phyloP scores from a whole-genome alignment of 1,139 yeast species.

The Pneumocystis murina region DNA sequence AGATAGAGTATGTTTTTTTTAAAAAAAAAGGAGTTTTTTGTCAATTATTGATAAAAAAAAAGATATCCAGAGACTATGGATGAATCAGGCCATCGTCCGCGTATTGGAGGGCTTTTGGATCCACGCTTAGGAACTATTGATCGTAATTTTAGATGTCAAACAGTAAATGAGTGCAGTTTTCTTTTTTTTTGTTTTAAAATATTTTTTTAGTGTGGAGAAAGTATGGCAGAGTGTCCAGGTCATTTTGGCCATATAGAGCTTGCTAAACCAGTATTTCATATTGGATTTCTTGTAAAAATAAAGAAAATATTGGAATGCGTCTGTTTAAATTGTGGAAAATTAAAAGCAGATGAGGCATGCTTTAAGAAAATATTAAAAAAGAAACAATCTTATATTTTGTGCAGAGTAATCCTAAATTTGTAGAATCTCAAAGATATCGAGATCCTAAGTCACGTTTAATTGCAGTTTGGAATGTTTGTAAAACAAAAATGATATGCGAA shows the following conservation, averaged over 20 bases:
- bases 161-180: constrained; percentile 27
- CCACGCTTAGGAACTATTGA: constrained; percentile 96
- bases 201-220: constrained; percentile 61
- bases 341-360: constrained; percentile 62
- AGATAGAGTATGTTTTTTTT: constrained; percentile 3
- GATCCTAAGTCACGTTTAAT: constrained; percentile 93
- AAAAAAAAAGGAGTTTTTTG: constrained; percentile 38
- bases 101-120: constrained; percentile 93
- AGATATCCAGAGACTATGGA: constrained; percentile 99
- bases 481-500: constrained; percentile 88
- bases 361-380: not conserved
- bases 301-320: constrained; percentile 92
- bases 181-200: not conserved
- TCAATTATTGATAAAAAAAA: constrained; percentile 83
- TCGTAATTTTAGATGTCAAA: constrained; percentile 92
- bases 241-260: constrained; percentile 98
- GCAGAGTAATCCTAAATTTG: constrained; percentile 52
- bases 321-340: constrained; percentile 96
- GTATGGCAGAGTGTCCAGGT: constrained; percentile 98
- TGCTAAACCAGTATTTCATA: constrained; percentile 96
- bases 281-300: constrained; percentile 52
- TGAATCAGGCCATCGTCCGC: constrained; percentile 83
- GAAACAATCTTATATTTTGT: not conserved
- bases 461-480: constrained; percentile 89
- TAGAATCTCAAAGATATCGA: constrained; percentile 73